phyloP scores from a whole-genome alignment of 352 stramenopile genomes.

The Globisporangium alternatum region DNA sequence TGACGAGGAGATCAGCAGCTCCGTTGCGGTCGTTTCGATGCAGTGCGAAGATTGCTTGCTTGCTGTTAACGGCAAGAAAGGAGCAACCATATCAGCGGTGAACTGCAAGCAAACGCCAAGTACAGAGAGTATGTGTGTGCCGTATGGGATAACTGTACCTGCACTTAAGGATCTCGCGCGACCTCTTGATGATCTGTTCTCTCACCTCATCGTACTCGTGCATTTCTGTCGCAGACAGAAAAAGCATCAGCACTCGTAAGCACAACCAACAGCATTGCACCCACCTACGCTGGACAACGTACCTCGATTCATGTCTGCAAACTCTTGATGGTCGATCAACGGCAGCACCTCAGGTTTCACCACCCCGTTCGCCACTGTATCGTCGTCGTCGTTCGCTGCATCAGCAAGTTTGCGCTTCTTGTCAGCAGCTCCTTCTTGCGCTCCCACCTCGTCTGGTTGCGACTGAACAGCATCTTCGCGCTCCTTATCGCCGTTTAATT shows the following conservation, averaged over 20 bases:
- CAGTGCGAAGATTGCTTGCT: slow-evolving; percentile 93
- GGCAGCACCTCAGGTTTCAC: not conserved
- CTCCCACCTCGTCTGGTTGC: not conserved
- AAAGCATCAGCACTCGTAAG: not conserved
- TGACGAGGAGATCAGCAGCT: slow-evolving; percentile 49
- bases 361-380: not conserved
- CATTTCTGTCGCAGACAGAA: slow-evolving; percentile 56
- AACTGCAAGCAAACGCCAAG: not conserved
- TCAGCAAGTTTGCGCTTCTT: slow-evolving; percentile 11
- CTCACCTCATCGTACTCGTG: slow-evolving; percentile 90
- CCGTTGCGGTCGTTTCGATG: slow-evolving; percentile 80
- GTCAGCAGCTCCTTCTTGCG: slow-evolving; percentile 1
- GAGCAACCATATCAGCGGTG: not conserved
- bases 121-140: not conserved
- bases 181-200: slow-evolving; percentile 95
- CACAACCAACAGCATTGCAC: not conserved
- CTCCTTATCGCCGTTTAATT: not conserved
- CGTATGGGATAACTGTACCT: slow-evolving; percentile 36
- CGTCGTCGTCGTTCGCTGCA: not conserved
- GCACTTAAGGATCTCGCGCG: slow-evolving; percentile 92
- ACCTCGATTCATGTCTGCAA: slow-evolving; percentile 53
- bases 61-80: slow-evolving; percentile 37
- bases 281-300: not conserved
- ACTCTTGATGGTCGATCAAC: slow-evolving; percentile 45
- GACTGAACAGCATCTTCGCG: not conserved